Base-by-base conservation (phyloP, 768 basidiomycete species). In the Termitomyces sp. region DNA sequence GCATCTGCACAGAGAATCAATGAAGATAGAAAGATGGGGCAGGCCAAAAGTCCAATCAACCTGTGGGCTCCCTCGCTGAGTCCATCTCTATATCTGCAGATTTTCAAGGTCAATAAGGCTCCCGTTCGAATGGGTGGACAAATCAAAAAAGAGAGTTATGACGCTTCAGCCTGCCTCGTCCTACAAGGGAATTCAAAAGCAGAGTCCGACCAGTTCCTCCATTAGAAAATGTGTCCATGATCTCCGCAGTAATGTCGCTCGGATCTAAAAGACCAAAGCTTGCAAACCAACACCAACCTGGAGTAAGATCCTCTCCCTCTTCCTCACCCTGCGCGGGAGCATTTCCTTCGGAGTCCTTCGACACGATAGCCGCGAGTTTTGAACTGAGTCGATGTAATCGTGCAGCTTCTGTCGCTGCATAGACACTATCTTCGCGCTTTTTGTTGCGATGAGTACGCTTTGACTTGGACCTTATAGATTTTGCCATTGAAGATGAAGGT, bases 381-480 rank as follows among this genome's bases (percentile, higher is more conserved):
- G 79, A 62, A 65, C 86, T 84, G 42, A 93, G 78, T 58, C 92
- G 81, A 59, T 87, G 72, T 36, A 93, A 75, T 39, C 92, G 86
- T 41, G 87, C 90, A 20, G 91, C 90, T 60, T 89, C 86, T 9
- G 82, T 77, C 1, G 80, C 91, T 48, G 91, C 90, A 65, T 89
- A 93, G 54, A 88, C 80, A 54, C 90, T 86, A 45, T 73, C 70
- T 66, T 86, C 81, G 58, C 91, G 84, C 71, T 93, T 93, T 65
- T 88, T 86, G 15, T 85, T 77, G 63, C 91, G 87, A 71, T 83
- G 90, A 15, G 81, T 73, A 31, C 92, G 87, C 68, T 93, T 94
- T 49, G 81, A 79, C 73, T 94, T 94, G 7, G 90, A 90, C 66
- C 92, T 78, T 41, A 83, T 79, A 45, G 90, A 92, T 77, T 94